phyloP scores from a whole-genome alignment of 164 flowering plant species.

The Brasenia schreberi region DNA sequence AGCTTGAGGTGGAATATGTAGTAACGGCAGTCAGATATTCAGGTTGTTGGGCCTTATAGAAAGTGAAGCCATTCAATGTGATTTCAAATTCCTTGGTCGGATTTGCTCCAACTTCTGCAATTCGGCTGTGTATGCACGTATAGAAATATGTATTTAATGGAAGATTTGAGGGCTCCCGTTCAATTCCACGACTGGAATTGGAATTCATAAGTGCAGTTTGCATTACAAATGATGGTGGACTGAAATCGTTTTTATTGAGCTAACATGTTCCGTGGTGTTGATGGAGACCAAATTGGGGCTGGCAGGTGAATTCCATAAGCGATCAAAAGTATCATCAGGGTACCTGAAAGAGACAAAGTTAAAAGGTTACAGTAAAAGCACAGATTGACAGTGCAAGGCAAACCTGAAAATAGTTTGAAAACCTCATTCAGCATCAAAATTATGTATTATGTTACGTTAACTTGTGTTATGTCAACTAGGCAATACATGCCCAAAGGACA shows the following conservation, averaged over 20 bases:
- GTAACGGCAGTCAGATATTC: not conserved
- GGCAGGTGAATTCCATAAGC: not conserved
- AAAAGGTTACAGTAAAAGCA: too few relatives aligned
- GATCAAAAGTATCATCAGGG: not conserved
- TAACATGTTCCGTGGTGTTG: not conserved
- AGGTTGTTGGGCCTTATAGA: not conserved
- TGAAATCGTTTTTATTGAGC: not conserved
- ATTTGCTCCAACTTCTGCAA: not conserved
- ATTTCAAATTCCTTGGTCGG: not conserved
- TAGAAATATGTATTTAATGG: not conserved
- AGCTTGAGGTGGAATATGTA: not conserved
- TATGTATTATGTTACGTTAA: too few relatives aligned
- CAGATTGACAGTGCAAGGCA: too few relatives aligned
- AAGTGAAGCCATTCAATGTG: not conserved
- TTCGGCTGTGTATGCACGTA: not conserved
- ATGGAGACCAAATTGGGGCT: not conserved
- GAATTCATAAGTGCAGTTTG: not conserved
- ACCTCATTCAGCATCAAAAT: too few relatives aligned
- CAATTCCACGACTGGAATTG: not conserved
- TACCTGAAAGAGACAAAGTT: not conserved
- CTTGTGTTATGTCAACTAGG: too few relatives aligned
- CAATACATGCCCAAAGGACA: too few relatives aligned
- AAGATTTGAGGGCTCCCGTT: not conserved
- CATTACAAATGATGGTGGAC: not conserved
- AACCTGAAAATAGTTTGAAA: too few relatives aligned